Conservation (phyloP, 208 protist species). For the Lotmaria passim region DNA sequence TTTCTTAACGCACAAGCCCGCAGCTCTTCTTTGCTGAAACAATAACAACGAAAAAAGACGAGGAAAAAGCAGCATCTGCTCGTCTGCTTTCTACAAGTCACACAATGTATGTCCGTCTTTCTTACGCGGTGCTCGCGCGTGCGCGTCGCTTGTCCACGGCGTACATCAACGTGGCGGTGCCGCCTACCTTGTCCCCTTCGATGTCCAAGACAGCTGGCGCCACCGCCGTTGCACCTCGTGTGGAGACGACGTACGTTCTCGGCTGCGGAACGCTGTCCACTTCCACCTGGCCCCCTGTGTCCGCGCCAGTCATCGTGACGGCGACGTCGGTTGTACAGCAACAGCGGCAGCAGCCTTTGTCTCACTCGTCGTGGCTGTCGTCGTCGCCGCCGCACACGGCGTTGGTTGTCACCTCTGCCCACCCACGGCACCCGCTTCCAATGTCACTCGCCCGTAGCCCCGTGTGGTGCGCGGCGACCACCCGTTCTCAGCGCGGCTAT, state of each 20-base stretch:
- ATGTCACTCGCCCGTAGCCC: constrained; percentile 2
- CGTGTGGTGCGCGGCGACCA: constrained; percentile 15
- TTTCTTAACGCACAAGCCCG: no score
- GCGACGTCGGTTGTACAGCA: not conserved
- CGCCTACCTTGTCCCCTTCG: not conserved
- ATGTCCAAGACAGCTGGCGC: not conserved
- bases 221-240: not conserved
- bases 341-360: not conserved
- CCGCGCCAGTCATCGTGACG: constrained; percentile 3
- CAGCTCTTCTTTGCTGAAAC: no score
- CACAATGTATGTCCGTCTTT: constrained; percentile 14
- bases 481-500: constrained; percentile 13
- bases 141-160: not conserved
- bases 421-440: constrained; percentile 6
- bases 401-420: constrained; percentile 4
- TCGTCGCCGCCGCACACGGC: not conserved
- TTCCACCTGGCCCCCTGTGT: constrained; percentile 9
- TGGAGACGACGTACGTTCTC: not conserved
- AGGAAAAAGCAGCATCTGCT: no score
- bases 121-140: constrained; percentile 3
- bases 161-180: not conserved
- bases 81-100: no score
- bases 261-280: constrained; percentile 7
- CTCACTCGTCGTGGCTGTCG: not conserved
- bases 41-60: no score